Evolutionary conservation across 2,329 filamentous ascomycete species (phyloP).

Genomic region (Leptosphaerulina australis): DNA sequence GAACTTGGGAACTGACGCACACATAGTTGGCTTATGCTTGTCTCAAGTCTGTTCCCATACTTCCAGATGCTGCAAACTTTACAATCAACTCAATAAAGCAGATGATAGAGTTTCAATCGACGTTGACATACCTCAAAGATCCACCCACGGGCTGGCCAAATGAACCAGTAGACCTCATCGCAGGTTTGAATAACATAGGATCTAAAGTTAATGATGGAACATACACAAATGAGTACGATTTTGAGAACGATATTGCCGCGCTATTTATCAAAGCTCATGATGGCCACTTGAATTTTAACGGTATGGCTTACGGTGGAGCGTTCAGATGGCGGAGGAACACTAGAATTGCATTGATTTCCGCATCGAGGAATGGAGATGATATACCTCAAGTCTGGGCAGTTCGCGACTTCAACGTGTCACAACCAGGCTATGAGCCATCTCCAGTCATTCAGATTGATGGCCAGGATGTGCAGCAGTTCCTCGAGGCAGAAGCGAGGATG

Average conservation of each 20-base stretch:
- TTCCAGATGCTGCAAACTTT: slow-evolving; percentile 26
- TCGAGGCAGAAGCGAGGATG: slow-evolving; percentile 40
- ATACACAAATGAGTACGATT: slow-evolving; percentile 52
- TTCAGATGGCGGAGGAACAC: slow-evolving; percentile 44
- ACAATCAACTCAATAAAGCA: slow-evolving; percentile 43
- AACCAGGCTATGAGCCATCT: slow-evolving; percentile 36
- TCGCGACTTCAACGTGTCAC: slow-evolving; percentile 41
- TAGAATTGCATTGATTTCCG: slow-evolving; percentile 40
- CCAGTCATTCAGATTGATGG: slow-evolving; percentile 49
- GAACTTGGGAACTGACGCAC: slow-evolving; percentile 4
- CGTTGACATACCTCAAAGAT: slow-evolving; percentile 48
- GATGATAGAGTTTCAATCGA: slow-evolving; percentile 51
- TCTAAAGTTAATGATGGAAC: slow-evolving; percentile 36
- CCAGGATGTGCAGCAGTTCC: slow-evolving; percentile 41
- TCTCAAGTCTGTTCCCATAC: slow-evolving; percentile 46
- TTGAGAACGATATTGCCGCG: slow-evolving; percentile 47
- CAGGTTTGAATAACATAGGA: slow-evolving; percentile 45
- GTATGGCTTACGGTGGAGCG: slow-evolving; percentile 44
- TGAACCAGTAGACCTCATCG: slow-evolving; percentile 48
- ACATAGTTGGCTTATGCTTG: slow-evolving; percentile 43
- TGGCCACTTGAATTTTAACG: slow-evolving; percentile 47
- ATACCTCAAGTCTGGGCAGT: slow-evolving; percentile 41
- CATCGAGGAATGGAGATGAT: slow-evolving; percentile 38
- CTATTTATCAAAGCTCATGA: slow-evolving; percentile 44
- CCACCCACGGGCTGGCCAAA: slow-evolving; percentile 48